These are phyloP conservation scores for Starmera stellimalicola DNA, from an alignment of 1,139 yeast genomes.

Conservation along the genomic window DNA sequence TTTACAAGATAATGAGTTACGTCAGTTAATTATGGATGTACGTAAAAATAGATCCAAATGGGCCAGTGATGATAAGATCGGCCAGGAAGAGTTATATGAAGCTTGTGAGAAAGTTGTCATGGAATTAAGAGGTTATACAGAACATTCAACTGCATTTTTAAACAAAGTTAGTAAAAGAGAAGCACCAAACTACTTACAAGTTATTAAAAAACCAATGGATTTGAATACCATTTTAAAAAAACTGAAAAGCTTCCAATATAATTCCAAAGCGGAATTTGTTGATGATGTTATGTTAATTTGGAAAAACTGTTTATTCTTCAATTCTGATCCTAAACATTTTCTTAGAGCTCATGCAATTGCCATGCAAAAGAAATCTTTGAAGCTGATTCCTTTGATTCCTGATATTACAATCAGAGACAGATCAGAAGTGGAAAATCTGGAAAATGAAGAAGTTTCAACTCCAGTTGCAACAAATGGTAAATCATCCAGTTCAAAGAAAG, in stretches of 20 bases:
- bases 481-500: slow-evolving; percentile 19
- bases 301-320: slow-evolving; percentile 88
- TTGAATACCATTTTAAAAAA: slow-evolving; percentile 89
- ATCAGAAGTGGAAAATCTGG: slow-evolving; percentile 80
- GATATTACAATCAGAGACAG: slow-evolving; percentile 75
- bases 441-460: slow-evolving; percentile 32
- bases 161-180: slow-evolving; percentile 94
- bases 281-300: slow-evolving; percentile 92
- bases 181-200: slow-evolving; percentile 89
- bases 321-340: slow-evolving; percentile 92
- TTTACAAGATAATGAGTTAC: slow-evolving; percentile 76
- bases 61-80: slow-evolving; percentile 90
- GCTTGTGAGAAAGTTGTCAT: slow-evolving; percentile 93
- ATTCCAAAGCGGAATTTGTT: slow-evolving; percentile 79
- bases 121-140: slow-evolving; percentile 87
- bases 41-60: slow-evolving; percentile 93
- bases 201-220: slow-evolving; percentile 95
- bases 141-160: slow-evolving; percentile 92
- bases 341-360: slow-evolving; percentile 88
- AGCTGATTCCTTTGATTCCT: slow-evolving; percentile 77
- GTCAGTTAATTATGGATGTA: slow-evolving; percentile 83
- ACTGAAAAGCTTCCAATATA: slow-evolving; percentile 70
- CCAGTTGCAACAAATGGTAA: slow-evolving; percentile 15
- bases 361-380: slow-evolving; percentile 82
- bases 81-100: slow-evolving; percentile 95